These are phyloP conservation scores for Oehlia diaphana DNA, from an alignment of 192 early-diverging fungal species.

Conservation along the genomic window DNA sequence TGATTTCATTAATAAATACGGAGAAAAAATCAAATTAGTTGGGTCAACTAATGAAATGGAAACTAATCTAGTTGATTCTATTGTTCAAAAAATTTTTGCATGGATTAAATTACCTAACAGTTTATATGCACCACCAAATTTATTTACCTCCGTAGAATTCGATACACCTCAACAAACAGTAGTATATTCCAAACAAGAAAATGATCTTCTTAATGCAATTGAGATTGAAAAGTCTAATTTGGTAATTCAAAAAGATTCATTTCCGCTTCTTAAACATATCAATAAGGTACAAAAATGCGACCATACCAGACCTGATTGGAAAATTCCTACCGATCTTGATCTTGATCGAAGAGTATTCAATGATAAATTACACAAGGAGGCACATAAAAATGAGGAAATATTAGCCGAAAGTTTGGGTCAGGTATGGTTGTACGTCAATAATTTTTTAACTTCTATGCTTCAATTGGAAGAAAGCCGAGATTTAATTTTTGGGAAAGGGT, in stretches of 20 bases:
- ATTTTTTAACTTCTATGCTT: slow-evolving; percentile 31
- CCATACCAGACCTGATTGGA: slow-evolving; percentile 65
- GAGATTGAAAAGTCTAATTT: slow-evolving; percentile 66
- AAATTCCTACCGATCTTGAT: slow-evolving; percentile 70
- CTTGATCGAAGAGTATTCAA: slow-evolving; percentile 68
- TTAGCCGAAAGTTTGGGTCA: slow-evolving; percentile 60
- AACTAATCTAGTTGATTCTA: slow-evolving; percentile 33
- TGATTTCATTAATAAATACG: slow-evolving; percentile 27
- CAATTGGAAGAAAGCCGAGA: slow-evolving; percentile 26
- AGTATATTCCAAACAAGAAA: slow-evolving; percentile 53
- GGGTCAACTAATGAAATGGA: slow-evolving; percentile 36
- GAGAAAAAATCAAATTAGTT: slow-evolving; percentile 28
- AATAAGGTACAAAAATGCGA: slow-evolving; percentile 64
- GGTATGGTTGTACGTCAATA: slow-evolving; percentile 62
- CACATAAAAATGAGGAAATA: slow-evolving; percentile 53
- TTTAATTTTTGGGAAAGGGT: slow-evolving; percentile 33
- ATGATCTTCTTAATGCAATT: slow-evolving; percentile 66
- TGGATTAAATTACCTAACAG: slow-evolving; percentile 51
- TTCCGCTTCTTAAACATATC: slow-evolving; percentile 68
- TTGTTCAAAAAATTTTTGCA: slow-evolving; percentile 38
- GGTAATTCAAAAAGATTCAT: slow-evolving; percentile 59
- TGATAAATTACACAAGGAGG: slow-evolving; percentile 58
- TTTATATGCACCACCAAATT: slow-evolving; percentile 44
- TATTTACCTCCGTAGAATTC: slow-evolving; percentile 52
- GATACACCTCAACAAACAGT: slow-evolving; percentile 44